These are phyloP conservation scores for Suillus fuscotomentosus DNA, from an alignment of 768 basidiomycete species.

Conservation along the genomic window DNA sequence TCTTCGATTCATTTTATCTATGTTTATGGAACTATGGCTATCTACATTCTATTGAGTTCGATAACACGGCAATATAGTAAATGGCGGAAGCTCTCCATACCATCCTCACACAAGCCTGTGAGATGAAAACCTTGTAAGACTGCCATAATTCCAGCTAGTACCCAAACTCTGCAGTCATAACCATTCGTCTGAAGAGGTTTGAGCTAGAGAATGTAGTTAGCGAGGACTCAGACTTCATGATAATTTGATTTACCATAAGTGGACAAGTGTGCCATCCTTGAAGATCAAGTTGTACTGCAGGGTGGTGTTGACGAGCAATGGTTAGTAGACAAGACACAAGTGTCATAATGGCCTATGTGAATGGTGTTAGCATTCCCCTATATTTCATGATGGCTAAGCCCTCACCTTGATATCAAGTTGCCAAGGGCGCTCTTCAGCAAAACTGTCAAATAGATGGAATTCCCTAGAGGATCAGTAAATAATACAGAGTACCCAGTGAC, in stretches of 20 bases:
- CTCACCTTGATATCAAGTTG: not conserved
- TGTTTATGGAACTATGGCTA: too few relatives aligned
- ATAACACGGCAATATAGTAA: not conserved
- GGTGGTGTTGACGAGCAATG: not conserved
- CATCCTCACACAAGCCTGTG: not conserved
- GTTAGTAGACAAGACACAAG: not conserved
- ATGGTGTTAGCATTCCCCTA: not conserved
- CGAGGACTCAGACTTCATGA: not conserved
- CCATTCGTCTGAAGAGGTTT: not conserved
- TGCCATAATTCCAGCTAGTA: not conserved
- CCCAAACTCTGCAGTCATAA: not conserved
- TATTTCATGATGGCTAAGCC: not conserved
- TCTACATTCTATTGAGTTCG: not conserved
- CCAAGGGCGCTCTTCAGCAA: not conserved
- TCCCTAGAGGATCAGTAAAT: not conserved
- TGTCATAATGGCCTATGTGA: not conserved
- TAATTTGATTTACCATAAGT: not conserved
- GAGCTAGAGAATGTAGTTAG: not conserved
- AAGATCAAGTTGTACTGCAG: not conserved
- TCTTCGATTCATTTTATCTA: too few relatives aligned
- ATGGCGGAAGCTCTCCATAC: not conserved
- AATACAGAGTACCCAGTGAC: not conserved
- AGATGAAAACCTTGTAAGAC: not conserved
- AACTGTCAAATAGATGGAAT: not conserved
- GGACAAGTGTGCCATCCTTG: not conserved